Conservation (phyloP, 805 yeast genomes). For the Isabelozyma pseudorhagii region DNA sequence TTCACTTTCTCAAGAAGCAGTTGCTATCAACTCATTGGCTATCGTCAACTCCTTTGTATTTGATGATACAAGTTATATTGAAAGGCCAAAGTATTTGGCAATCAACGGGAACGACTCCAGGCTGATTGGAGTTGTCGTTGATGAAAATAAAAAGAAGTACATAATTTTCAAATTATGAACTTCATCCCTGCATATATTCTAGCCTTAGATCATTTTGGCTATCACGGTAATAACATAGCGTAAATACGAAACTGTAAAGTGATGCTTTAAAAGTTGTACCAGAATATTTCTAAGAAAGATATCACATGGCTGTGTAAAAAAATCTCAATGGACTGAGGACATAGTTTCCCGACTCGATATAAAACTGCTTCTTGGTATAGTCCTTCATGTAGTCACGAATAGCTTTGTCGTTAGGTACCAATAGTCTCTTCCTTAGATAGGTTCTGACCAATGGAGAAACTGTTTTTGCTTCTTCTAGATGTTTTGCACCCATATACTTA, state of each 20-base stretch:
- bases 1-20: neutral
- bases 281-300: neutral
- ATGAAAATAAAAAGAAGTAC: conserved; percentile 36
- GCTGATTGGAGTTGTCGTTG: conserved; percentile 38
- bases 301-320: neutral
- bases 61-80: conserved; percentile 9
- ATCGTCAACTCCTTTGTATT: conserved; percentile 7
- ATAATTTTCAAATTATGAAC: conserved; percentile 23
- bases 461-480: conserved; percentile 7
- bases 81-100: conserved; percentile 28
- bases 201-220: too few relatives aligned
- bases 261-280: too few relatives aligned
- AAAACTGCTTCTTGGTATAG: conserved; percentile 30
- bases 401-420: conserved; percentile 28
- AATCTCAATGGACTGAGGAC: conserved; percentile 17
- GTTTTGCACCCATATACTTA: conserved; percentile 23
- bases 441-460: conserved; percentile 15
- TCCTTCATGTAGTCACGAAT: conserved; percentile 22
- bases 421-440: conserved; percentile 17
- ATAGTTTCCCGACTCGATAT: conserved; percentile 14
- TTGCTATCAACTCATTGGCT: conserved; percentile 3
- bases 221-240: neutral
- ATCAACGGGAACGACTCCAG: conserved; percentile 21
- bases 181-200: too few relatives aligned
- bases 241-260: too few relatives aligned